phyloP scores from a whole-genome alignment of 1,284 basidiomycete species.

The Cryptococcus sp. region DNA sequence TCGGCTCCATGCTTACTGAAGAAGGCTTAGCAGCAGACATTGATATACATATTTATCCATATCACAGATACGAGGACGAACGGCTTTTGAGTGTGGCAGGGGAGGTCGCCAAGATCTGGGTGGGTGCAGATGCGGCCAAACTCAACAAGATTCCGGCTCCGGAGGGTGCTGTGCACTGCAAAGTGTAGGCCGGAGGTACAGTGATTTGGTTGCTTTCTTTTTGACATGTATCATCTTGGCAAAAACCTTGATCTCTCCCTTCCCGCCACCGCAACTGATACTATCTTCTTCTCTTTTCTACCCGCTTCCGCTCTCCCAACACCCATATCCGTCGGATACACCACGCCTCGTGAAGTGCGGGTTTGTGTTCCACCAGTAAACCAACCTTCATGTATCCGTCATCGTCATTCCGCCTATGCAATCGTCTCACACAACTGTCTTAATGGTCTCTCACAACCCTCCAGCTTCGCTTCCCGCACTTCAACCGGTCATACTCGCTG shows the following conservation, averaged over 20 bases:
- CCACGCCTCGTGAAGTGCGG: no score
- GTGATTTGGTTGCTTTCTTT: no score
- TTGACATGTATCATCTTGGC: no score
- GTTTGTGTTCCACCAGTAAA: no score
- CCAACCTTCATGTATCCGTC: no score
- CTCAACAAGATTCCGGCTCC: slow-evolving; percentile 15
- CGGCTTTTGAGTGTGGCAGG: slow-evolving; percentile 17
- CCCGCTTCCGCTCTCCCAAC: neutral
- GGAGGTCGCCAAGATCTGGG: slow-evolving; percentile 22
- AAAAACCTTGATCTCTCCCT: neutral
- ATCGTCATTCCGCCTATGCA: no score
- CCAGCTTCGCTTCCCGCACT: no score
- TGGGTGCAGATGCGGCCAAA: slow-evolving; percentile 16
- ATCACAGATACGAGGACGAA: slow-evolving; percentile 23
- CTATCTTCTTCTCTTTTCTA: neutral
- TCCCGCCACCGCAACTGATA: neutral
- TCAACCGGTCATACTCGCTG: no score
- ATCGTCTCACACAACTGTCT: no score
- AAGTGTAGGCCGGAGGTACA: neutral
- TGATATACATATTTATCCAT: neutral
- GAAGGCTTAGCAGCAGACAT: neutral
- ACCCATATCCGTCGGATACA: no score
- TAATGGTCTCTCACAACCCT: no score
- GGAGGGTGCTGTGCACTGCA: slow-evolving; percentile 7
- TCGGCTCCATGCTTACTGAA: neutral